Evolutionary conservation across 192 early-diverging fungal species (phyloP), one percentile per base, ranked within the genome.

Genomic region (Phlyctochytrium arcticum): DNA sequence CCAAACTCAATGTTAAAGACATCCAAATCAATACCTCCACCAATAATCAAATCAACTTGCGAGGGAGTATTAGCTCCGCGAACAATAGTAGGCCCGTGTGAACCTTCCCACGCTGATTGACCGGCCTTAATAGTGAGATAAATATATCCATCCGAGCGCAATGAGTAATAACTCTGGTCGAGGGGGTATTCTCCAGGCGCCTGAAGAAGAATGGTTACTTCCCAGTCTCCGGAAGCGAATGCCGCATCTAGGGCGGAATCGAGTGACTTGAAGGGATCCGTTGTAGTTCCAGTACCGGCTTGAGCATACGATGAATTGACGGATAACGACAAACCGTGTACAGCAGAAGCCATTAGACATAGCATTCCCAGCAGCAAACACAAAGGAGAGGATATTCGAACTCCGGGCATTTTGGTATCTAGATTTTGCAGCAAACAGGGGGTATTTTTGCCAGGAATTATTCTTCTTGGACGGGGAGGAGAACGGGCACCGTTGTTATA

Each of bases 101-200:
- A 51, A 23, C 50, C 50, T 2, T 19, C 12, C 50, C 19, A 51
- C 50, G 24, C 10, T 51, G n/a, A 23, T 27, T 51, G 50, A 51
- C 2, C n/a, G 12, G 1, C n/a, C 50, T 12, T 15, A 15, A 51
- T 23, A 2, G 50, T 15, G 0, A 12, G 12, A 27, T 15, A 23
- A 1, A 12, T 51, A 26, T 51, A 44, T n/a, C 39, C 39, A n/a
- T 19, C 39, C 15, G 12, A 12, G 39, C 21, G 15, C 39, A 19
- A 12, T 1, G 24, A 3, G 24, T 12, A 12, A 2, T n/a, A 12
- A 23, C 19, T 30, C 3, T 34, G 31, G 31, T 57, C 56, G 17
- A 65, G 39, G 4, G 54, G 39, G 29, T 65, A 65, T n/a, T 65
- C 63, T 6, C 63, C 63, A 24, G 63, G 63, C 9, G 19, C 6